Evolutionary conservation across 768 basidiomycete species (phyloP), one percentile per base, ranked within the genome.

Genomic region (Lactarius tabidus): DNA sequence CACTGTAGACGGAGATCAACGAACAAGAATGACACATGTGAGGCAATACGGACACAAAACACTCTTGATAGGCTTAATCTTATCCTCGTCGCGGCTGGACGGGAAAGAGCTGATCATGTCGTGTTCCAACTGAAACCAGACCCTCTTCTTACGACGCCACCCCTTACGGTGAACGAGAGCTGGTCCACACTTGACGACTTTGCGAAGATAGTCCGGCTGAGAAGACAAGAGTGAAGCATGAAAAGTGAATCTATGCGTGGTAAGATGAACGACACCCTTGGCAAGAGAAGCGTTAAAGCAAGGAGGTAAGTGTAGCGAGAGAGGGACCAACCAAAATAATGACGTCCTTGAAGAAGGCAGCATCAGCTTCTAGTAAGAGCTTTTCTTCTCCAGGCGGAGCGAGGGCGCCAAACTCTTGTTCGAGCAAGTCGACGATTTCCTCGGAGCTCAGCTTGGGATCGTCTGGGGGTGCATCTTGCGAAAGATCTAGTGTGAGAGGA

Each of bases 241-340:
- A 72, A 89, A 89, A 0, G 84, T 76, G 23, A 88, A 66, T 5
- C 87, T 81, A 72, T 88, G 86, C 0, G 84, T 86, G 1, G 87
- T 89, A 23, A 88, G 72, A 71, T 88, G 86, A 20, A 87, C 75
- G 36, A 84, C 83, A 8, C 86, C 85, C 79, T n/a, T 84, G 41
- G 54, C 15, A 43, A 48, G 23, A 20, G 61, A 8, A 10, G 33
- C 5, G 59, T 60, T 53, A 70, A 59, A 18, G 28, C 62, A 29
- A 63, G 57, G 61, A 41, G 1, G 23, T 1, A 26, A 61, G 71
- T 66, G 43, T 39, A 39, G 12, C 17, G 1, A 28, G 12, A 33
- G n/a, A 8, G 28, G 39, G 53, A 76, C 79, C 64, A 18, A 82
- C 81, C 59, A 84, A 69, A n/a, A 84, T 77, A 12, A 80, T 71